Base-by-base conservation (phyloP, 2,329 filamentous ascomycete species). In the Pseudohalonectria lignicola region DNA sequence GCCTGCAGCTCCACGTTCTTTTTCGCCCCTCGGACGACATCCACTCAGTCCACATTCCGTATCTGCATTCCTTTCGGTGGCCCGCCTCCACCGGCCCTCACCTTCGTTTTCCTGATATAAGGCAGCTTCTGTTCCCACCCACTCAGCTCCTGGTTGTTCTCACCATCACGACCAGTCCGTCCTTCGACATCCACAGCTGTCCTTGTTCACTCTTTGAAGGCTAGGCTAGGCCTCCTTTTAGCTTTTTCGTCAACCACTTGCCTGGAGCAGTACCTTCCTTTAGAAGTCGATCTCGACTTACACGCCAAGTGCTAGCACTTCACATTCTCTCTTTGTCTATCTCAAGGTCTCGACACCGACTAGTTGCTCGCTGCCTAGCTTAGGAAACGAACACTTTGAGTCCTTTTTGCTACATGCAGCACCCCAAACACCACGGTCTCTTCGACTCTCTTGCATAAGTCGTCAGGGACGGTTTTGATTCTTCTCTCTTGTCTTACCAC, bases 391-490 rank as follows among this genome's bases (percentile, higher is more conserved):
- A n/a, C n/a, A n/a, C n/a, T n/a, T n/a, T n/a, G n/a, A n/a, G n/a
- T n/a, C n/a, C n/a, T n/a, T n/a, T n/a, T n/a, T n/a, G n/a, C n/a
- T n/a, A n/a, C n/a, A n/a, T n/a, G n/a, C n/a, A n/a, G n/a, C n/a
- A n/a, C n/a, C n/a, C n/a, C n/a, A n/a, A n/a, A n/a, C n/a, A n/a
- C n/a, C n/a, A n/a, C n/a, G n/a, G n/a, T n/a, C n/a, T n/a, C n/a
- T n/a, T n/a, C n/a, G n/a, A n/a, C n/a, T n/a, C n/a, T n/a, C n/a
- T n/a, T n/a, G n/a, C n/a, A n/a, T n/a, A n/a, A n/a, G n/a, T n/a
- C n/a, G n/a, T n/a, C 63, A 49, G 61, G 62, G 57, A 63, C 61
- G 59, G n/a, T n/a, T n/a, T n/a, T n/a, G n/a, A 57, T 45, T 48
- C 47, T 53, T 50, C 52, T 43, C 41, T 36, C 45, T 45, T 26